Evolutionary conservation across 2,329 filamentous ascomycete genomes (phyloP).

Genomic region (Neurospora crassa): DNA sequence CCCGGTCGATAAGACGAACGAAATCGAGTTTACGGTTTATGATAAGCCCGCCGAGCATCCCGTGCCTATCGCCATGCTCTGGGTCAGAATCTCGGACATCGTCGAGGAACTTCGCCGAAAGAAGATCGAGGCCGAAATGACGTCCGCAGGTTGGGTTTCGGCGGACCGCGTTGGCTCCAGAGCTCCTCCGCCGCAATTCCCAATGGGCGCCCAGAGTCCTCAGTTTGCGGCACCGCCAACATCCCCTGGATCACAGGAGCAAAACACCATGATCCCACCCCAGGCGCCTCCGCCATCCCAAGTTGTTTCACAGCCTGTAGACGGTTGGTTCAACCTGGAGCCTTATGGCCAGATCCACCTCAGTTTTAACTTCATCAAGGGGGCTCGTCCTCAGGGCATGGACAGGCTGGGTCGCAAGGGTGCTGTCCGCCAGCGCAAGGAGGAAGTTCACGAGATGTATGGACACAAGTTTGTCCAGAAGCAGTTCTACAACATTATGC

Average conservation of each 20-base stretch:
- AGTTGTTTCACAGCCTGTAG: conserved; percentile 55
- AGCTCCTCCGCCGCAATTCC: conserved; percentile 45
- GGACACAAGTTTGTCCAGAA: conserved; percentile 98
- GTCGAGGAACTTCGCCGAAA: conserved; percentile 95
- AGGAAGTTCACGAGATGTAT: conserved; percentile 97
- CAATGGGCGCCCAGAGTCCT: conserved; percentile 40
- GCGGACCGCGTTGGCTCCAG: conserved; percentile 81
- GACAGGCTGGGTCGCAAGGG: conserved; percentile 90
- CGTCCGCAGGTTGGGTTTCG: conserved; percentile 91
- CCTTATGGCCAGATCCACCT: conserved; percentile 88
- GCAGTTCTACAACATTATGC: conserved; percentile 99
- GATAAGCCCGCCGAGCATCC: conserved; percentile 88
- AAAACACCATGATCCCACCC: conserved; percentile 14
- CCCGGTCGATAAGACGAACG: conserved; percentile 96
- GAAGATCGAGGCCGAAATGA: conserved; percentile 93
- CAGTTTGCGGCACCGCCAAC: conserved; percentile 36
- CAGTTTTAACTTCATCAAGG: conserved; percentile 85
- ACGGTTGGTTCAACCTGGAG: conserved; percentile 95
- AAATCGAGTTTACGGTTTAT: conserved; percentile 95
- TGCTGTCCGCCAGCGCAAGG: conserved; percentile 93
- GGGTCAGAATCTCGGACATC: conserved; percentile 94
- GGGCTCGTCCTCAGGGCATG: conserved; percentile 75
- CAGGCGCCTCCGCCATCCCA: conserved; percentile 27
- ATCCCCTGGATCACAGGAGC: conserved; percentile 27
- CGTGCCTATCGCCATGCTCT: conserved; percentile 87